A percentile compares a stretch with the other conserved stretches of the same genome.
Conservation (phyloP, 352 stramenopile genomes). For the Peronospora farinosa region DNA sequence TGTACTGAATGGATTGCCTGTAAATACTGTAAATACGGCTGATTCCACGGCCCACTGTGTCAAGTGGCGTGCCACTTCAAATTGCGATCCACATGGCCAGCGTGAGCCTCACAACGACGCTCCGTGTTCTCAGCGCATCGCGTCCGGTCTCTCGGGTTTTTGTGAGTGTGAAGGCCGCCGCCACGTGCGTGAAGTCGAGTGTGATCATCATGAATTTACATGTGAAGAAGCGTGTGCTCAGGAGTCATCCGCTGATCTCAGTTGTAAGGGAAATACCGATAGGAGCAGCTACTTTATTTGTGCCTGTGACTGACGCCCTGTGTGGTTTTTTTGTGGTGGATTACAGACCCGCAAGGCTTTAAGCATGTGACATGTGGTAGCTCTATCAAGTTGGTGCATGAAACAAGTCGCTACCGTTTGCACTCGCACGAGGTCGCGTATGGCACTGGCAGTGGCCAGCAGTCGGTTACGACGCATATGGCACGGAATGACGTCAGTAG, state of each 20-base stretch:
- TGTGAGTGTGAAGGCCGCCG: slow-evolving; percentile 78
- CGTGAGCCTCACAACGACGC: slow-evolving; percentile 61
- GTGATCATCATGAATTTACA: slow-evolving; percentile 74
- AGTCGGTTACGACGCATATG: slow-evolving; percentile 67
- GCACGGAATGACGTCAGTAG: slow-evolving; percentile 78
- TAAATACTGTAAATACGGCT: neutral
- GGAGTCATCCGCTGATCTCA: slow-evolving; percentile 66
- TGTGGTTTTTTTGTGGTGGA: neutral
- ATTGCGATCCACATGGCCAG: slow-evolving; percentile 63
- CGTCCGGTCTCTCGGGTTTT: slow-evolving; percentile 48
- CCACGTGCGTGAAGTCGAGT: slow-evolving; percentile 66
- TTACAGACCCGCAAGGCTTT: slow-evolving; percentile 60
- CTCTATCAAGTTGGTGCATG: slow-evolving; percentile 80
- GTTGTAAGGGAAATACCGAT: slow-evolving; percentile 34
- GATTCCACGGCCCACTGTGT: slow-evolving; percentile 39
- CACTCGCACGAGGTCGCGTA: slow-evolving; percentile 84
- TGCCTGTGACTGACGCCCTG: neutral
- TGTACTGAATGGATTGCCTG: slow-evolving; percentile 2
- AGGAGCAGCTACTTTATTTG: neutral
- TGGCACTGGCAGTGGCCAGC: slow-evolving; percentile 67
- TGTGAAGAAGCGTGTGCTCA: slow-evolving; percentile 63
- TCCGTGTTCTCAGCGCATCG: slow-evolving; percentile 45
- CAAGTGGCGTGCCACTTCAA: slow-evolving; percentile 61
- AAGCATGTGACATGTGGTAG: slow-evolving; percentile 80
- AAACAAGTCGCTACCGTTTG: slow-evolving; percentile 62